Evolutionary conservation across 305 asterid species (phyloP).

Genomic region (Fraxinus paxiana): DNA sequence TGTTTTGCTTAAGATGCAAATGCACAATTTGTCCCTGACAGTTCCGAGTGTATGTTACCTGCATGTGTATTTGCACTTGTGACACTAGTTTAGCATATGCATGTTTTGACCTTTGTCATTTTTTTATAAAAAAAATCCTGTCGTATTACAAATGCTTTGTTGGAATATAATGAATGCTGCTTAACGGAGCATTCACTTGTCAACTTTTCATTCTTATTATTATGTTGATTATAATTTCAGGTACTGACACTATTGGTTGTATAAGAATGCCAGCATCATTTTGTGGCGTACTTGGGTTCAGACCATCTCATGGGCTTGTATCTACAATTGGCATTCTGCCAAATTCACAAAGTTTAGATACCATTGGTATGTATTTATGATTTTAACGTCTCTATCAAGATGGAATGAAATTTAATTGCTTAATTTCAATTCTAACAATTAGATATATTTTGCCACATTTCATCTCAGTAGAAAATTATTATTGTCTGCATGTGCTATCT

Average conservation of each 20-base stretch:
- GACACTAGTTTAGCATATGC: background rate
- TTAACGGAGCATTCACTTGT: slow-evolving; percentile 5
- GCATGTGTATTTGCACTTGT: background rate
- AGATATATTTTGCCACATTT: background rate
- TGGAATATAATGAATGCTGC: background rate
- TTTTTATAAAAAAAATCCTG: background rate
- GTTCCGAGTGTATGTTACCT: slow-evolving; percentile 3
- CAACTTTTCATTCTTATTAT: slow-evolving; percentile 15
- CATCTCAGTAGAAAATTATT: background rate
- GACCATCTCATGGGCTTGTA: slow-evolving; percentile 77
- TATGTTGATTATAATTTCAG: slow-evolving; percentile 37
- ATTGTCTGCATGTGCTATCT: background rate
- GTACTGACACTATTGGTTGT: slow-evolving; percentile 62
- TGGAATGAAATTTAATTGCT: background rate
- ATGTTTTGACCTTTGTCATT: slow-evolving; percentile 11
- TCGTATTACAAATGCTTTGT: background rate
- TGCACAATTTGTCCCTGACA: slow-evolving; percentile 2
- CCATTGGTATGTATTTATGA: slow-evolving; percentile 61
- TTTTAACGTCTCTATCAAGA: slow-evolving; percentile 13
- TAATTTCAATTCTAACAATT: background rate
- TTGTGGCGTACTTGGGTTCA: slow-evolving; percentile 76
- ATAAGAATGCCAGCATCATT: slow-evolving; percentile 61
- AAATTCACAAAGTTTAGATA: slow-evolving; percentile 78
- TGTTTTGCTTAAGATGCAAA: slow-evolving; percentile 13
- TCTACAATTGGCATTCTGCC: slow-evolving; percentile 73